Evolutionary conservation across 208 protist genomes (phyloP), one percentile per base, ranked within the genome.

Genomic region (Leishmania guyanensis): DNA sequence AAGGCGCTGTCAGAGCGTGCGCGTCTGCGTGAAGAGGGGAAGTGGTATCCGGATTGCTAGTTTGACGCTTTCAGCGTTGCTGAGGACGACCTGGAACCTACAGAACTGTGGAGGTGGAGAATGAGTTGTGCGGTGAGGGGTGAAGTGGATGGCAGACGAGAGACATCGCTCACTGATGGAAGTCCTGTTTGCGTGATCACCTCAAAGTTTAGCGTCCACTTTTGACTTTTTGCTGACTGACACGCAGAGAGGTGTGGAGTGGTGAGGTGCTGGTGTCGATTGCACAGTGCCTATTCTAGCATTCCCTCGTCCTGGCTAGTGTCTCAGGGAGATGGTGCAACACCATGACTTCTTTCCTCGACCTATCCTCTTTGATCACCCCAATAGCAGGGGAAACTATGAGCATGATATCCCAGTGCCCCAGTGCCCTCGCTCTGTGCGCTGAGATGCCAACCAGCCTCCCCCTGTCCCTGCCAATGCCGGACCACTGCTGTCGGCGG

Each of bases 1-100:
- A 84, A 73, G 26, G 80, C 82, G 29, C 75, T 94, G 33, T 85
- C 78, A 2, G 91, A 94, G 84, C 87, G 91, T 73, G 83, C 81
- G 3, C 84, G 85, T 65, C 26, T 94, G 33, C 82, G 75, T 33
- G 85, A 82, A 46, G 80, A 84, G 73, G 86, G 0, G 36, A 39
- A 39, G 36, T 39, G 36, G 36, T 39, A 2, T 39, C 36, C 36
- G 36, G 36, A 39, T 39, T 39, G 36, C 36, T 39, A 39, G 36
- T 39, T 4, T 29, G 5, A 6, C 3, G n/a, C n/a, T 29, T 6
- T 4, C 60, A 66, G 60, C n/a, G 60, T 6, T 3, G n/a, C n/a
- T 4, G 36, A 17, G 22, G 12, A 66, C 60, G 29, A n/a, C 12
- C 2, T 3, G 29, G 29, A 17, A 36, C 29, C n/a, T 5, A 36